A percentile compares a stretch with the other conserved stretches of the same genome.
These are phyloP conservation scores for Fomitopsis schrenkii DNA, from an alignment of 1,284 basidiomycete species.

Conservation along the genomic window DNA sequence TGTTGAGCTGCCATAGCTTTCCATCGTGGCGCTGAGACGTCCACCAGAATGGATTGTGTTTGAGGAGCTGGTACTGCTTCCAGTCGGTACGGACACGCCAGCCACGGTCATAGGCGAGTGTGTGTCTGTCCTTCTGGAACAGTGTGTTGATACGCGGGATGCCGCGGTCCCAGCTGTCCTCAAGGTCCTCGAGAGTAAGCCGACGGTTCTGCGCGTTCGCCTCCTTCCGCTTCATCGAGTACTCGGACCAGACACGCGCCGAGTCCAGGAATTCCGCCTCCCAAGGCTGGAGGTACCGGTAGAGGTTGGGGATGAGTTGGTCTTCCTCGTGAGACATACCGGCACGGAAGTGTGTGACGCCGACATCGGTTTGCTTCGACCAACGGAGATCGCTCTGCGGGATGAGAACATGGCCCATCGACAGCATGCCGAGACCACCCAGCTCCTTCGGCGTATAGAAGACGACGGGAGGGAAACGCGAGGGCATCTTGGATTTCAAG, in stretches of 20 bases:
- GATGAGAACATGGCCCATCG: constrained; percentile 98
- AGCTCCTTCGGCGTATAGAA: constrained; percentile 96
- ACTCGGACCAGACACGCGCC: constrained; percentile 98
- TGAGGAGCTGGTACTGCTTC: constrained; percentile 96
- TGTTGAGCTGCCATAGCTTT: constrained; percentile 97
- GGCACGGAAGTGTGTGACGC: constrained; percentile 94
- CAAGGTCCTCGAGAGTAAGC: constrained; percentile 93
- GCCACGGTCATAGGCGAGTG: constrained; percentile 97
- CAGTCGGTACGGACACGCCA: constrained; percentile 96
- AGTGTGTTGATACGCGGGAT: constrained; percentile 97
- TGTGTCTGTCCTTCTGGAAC: constrained; percentile 98
- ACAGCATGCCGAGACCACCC: constrained; percentile 98
- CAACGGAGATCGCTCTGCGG: constrained; percentile 96
- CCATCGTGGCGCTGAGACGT: constrained; percentile 98
- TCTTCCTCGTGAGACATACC: constrained; percentile 97
- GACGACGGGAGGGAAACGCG: constrained; percentile 96
- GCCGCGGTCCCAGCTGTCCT: constrained; percentile 98
- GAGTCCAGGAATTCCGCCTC: constrained; percentile 98
- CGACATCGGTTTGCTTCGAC: constrained; percentile 98
- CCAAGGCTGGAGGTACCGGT: constrained; percentile 98
- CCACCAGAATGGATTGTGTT: constrained; percentile 98
- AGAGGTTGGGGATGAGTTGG: constrained; percentile 94
- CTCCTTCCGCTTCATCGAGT: constrained; percentile 99
- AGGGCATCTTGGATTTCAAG: constrained; percentile 98
- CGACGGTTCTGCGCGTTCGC: constrained; percentile 97